These are phyloP conservation scores for Pulveroboletus frians DNA, from an alignment of 768 basidiomycete species.

Conservation along the genomic window DNA sequence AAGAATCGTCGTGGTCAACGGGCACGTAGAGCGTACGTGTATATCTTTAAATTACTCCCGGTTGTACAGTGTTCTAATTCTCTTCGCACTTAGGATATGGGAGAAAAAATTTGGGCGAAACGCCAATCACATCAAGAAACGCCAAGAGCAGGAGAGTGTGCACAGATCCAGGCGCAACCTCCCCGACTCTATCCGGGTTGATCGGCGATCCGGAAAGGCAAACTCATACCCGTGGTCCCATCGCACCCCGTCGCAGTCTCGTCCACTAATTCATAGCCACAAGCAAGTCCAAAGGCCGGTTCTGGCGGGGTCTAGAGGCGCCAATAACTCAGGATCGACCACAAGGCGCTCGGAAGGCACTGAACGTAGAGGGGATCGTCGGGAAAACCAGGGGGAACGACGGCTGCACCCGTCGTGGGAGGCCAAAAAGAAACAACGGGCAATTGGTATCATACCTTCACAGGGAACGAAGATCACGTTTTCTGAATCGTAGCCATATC, in stretches of 20 bases:
- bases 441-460: conserved; percentile 54
- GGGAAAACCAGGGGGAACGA: conserved; percentile 14
- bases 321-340: background rate
- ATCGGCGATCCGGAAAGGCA: conserved; percentile 18
- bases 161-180: conserved; percentile 12
- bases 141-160: conserved; percentile 25
- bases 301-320: background rate
- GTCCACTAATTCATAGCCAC: background rate
- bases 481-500: conserved; percentile 9
- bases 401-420: conserved; percentile 94
- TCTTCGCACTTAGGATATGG: conserved; percentile 67
- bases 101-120: conserved; percentile 91
- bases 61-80: conserved; percentile 1
- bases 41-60: background rate
- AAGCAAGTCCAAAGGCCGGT: background rate
- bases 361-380: background rate
- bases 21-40: conserved; percentile 86
- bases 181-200: conserved; percentile 7
- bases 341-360: background rate
- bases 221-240: background rate
- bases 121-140: conserved; percentile 86
- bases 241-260: background rate
- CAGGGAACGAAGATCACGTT: conserved; percentile 87
- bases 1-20: conserved; percentile 92
- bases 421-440: conserved; percentile 79